Base-by-base conservation (phyloP, 768 basidiomycete species). In the Tylopilus sp. region DNA sequence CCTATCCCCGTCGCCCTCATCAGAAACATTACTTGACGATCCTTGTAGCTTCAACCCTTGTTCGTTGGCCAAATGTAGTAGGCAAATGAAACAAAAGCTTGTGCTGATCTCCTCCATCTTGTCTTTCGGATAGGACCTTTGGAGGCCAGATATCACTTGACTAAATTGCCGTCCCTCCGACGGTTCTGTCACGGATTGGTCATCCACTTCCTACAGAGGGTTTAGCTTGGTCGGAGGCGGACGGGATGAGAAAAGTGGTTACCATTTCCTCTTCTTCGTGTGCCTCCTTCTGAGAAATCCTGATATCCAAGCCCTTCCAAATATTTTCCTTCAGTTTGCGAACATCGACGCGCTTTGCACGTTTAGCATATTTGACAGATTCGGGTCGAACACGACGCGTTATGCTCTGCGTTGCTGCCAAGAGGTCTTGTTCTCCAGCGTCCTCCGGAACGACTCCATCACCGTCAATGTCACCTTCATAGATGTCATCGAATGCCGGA, bases 61-160 rank as follows among this genome's bases (percentile, higher is more conserved):
- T 72, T 98, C 97, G 67, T 99, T 98, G 17, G 96, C 96, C 40
- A 98, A 73, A 74, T 98, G 97, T 17, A 99, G 75, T 24, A 98
- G 75, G 65, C 97, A 98, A 68, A 98, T 99, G 76, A 98, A 99
- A 69, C 96, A 98, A 84, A 96, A 98, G 58, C 92, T 96, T 16
- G 97, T 98, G 68, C 94, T 97, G 66, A 98, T 97, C 58, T 99
- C 97, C 36, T 88, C 88, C 87, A 98, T 89, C 76, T 96, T 98
- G 38, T 98, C 95, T 53, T 74, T 74, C 1, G 96, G 93, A 69
- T 98, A 98, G 7, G 87, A 83, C 47, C 74, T 78, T 59, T 89
- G 84, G 30, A 99, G 78, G 17, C 85, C 85, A 2, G 84, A 79
- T 59, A 98, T 90, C 57, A 98, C 94, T 50, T 83, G 80, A 51